These are phyloP conservation scores for Imleria badia DNA, from an alignment of 768 basidiomycete species.

Conservation along the genomic window DNA sequence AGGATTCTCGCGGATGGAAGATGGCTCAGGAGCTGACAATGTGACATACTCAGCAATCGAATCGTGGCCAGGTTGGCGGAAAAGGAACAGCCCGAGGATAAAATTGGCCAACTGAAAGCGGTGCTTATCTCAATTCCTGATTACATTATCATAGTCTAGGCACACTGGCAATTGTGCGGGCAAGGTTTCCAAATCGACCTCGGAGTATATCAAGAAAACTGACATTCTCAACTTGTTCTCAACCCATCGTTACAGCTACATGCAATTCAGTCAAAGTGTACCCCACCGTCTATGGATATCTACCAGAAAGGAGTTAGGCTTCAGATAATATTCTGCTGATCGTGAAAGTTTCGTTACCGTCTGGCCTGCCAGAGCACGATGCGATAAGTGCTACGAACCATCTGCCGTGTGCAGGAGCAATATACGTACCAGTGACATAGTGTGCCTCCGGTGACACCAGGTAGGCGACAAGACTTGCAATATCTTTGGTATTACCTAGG, in stretches of 20 bases:
- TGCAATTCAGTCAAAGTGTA: slow-evolving; percentile 20
- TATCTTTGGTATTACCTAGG: slow-evolving; percentile 29
- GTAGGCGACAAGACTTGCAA: slow-evolving; percentile 39
- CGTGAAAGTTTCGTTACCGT: slow-evolving; percentile 17
- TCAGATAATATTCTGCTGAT: not conserved
- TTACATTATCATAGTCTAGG: no score
- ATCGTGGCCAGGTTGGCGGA: no score
- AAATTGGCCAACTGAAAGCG: no score
- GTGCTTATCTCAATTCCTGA: no score
- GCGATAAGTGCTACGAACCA: not conserved
- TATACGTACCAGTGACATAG: slow-evolving; percentile 33
- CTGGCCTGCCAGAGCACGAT: slow-evolving; percentile 16
- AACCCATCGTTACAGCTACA: not conserved
- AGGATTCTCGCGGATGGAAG: no score
- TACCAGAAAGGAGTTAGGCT: not conserved
- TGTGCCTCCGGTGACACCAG: slow-evolving; percentile 34
- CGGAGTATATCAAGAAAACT: not conserved
- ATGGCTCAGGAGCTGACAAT: no score
- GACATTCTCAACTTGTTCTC: not conserved
- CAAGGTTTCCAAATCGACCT: no score
- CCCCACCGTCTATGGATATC: slow-evolving; percentile 29
- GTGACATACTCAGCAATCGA: no score
- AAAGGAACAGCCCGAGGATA: no score
- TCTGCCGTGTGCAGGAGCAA: not conserved
- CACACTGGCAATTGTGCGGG: no score